Evolutionary conservation across 2,329 filamentous ascomycete genomes (phyloP).

Genomic region (Nothophaeocryptopus gaeumannii): DNA sequence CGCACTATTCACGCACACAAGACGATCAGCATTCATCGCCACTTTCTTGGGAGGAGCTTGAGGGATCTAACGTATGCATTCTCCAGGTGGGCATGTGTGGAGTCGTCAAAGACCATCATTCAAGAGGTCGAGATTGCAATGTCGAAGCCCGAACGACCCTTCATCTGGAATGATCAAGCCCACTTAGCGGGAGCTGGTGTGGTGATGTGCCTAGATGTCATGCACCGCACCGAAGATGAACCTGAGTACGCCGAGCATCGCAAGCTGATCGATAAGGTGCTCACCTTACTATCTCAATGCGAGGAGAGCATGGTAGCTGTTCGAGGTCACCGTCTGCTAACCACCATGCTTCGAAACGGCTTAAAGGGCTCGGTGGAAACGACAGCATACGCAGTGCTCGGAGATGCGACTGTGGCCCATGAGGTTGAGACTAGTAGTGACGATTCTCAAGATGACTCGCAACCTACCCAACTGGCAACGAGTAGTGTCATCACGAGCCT

Average conservation of each 20-base stretch:
- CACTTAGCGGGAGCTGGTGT: conserved; percentile 8
- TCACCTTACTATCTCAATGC: not conserved
- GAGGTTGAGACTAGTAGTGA: not conserved
- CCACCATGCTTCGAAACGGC: conserved; percentile 2
- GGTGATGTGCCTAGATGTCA: conserved; percentile 7
- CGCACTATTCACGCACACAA: conserved; percentile 1
- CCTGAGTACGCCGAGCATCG: conserved; percentile 4
- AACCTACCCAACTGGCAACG: no score
- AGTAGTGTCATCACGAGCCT: no score
- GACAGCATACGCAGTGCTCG: not conserved
- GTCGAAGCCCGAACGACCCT: conserved; percentile 2
- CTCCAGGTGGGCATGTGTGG: conserved; percentile 11
- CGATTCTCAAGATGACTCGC: no score
- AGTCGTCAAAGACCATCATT: conserved; percentile 8
- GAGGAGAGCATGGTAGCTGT: conserved; percentile 5
- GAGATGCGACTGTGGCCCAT: not conserved
- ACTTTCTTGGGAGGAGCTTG: conserved; percentile 7
- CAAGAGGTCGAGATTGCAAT: not conserved
- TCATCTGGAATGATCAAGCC: conserved; percentile 4
- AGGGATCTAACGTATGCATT: conserved; percentile 5
- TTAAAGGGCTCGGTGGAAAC: not conserved
- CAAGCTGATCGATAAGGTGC: conserved; percentile 1
- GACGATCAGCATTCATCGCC: conserved; percentile 10
- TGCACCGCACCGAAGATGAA: conserved; percentile 3
- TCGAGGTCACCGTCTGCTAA: conserved; percentile 7